Base-by-base conservation (phyloP, 345 rosid genomes). In the Raphanus sativus region DNA sequence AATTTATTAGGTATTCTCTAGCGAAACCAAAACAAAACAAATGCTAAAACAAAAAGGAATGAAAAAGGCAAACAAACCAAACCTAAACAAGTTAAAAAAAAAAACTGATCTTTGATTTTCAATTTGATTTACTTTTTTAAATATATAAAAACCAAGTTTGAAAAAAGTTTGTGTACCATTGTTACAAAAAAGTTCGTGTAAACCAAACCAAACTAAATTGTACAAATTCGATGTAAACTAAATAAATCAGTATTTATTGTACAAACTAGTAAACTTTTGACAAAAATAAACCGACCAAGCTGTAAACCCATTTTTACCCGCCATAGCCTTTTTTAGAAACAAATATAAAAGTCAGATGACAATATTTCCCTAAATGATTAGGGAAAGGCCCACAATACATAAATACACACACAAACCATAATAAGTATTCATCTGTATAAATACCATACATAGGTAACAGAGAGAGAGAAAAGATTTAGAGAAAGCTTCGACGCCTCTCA, bases 401-500 rank as follows among this genome's bases (percentile, higher is more conserved):
- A 36, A 50, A 59, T 15, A 56, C 62, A 66, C 26, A 48, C 1
- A 36, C n/a, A 32, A 10, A 8, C 29, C 6, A 61, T 62, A 62
- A 70, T 56, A 56, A 55, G 60, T 3, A 68, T 21, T 4, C 21
- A 12, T 60, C 28, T 15, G 17, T 17, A 75, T 26, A 52, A 60
- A 48, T 48, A 48, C 55, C 21, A 71, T 13, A 67, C 17, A 48
- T 24, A 52, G n/a, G 59, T 54, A 77, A 65, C 50, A 65, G 17
- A 70, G 65, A 70, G 29, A 64, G 26, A 28, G 6, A 52, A 4
- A 5, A 56, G 61, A 56, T 3, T 21, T 8, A 56, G 62, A 56
- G 32, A 58, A 54, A 69, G 66, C 68, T 61, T 79, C 34, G 69
- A 21, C 82, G 60, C 75, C 82, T 71, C 81, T 79, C 75, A 79